phyloP scores from a whole-genome alignment of 2,329 filamentous ascomycete genomes.

The Eurotiales sp. region DNA sequence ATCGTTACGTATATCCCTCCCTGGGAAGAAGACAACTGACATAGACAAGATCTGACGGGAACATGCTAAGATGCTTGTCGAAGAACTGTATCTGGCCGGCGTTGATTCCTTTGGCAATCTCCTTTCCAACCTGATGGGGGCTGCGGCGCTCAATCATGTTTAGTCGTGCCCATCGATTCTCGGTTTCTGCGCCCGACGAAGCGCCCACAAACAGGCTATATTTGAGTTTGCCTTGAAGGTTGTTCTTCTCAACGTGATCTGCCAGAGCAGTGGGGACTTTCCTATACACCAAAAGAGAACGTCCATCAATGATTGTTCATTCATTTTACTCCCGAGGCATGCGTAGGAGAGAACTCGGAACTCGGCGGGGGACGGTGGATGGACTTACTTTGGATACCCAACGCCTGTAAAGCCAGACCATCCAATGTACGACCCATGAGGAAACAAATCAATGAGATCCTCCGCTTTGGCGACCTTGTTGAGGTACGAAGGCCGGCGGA shows the following conservation, averaged over 20 bases:
- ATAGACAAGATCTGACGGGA: conserved; percentile 81
- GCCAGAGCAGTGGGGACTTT: conserved; percentile 80
- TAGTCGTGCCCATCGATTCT: conserved; percentile 83
- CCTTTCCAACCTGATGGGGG: conserved; percentile 86
- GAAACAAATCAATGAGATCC: conserved; percentile 76
- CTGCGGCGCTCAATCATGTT: conserved; percentile 86
- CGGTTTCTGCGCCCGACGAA: conserved; percentile 84
- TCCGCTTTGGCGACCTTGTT: conserved; percentile 75
- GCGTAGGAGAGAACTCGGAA: no score
- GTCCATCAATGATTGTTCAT: no score
- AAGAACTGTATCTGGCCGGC: conserved; percentile 86
- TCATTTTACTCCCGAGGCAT: no score
- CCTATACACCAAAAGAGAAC: no score
- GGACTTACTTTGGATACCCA: conserved; percentile 79
- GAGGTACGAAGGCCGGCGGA: conserved; percentile 71
- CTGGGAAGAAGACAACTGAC: conserved; percentile 35
- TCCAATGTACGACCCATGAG: conserved; percentile 79
- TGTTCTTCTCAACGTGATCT: conserved; percentile 85
- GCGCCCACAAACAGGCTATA: conserved; percentile 87
- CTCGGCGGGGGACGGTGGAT: not conserved
- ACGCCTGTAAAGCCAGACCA: conserved; percentile 92
- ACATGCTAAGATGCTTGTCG: conserved; percentile 92
- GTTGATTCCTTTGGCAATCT: conserved; percentile 87
- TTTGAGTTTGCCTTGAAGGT: conserved; percentile 75
- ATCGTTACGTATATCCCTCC: not conserved